Evolutionary conservation across 2,329 filamentous ascomycete species (phyloP).

Genomic region (Penicillium nordicum): DNA sequence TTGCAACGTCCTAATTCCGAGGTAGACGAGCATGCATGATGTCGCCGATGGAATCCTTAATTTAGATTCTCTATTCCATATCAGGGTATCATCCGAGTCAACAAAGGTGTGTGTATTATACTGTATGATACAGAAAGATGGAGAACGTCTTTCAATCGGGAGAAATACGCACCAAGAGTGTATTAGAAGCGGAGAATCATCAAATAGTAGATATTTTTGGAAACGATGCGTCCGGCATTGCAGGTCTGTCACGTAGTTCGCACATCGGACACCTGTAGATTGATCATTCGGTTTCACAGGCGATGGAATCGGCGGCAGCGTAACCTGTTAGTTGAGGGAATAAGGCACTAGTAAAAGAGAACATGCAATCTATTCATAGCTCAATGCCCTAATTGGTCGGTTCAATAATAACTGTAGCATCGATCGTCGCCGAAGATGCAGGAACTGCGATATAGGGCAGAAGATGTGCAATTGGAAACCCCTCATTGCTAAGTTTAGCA

Average conservation of each 20-base stretch:
- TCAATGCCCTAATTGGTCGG: not conserved
- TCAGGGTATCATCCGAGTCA: not conserved
- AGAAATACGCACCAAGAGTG: not conserved
- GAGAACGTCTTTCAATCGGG: not conserved
- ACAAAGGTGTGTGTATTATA: not conserved
- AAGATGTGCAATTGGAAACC: not conserved
- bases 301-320: not conserved
- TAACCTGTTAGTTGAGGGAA: not conserved
- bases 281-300: not conserved
- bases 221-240: not conserved
- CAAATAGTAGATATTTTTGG: not conserved
- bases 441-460: not conserved
- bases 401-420: not conserved
- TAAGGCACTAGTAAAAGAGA: not conserved
- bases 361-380: not conserved
- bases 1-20: not conserved
- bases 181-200: not conserved
- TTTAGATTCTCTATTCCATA: not conserved
- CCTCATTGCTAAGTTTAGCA: slow-evolving; percentile 2
- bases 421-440: not conserved
- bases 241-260: not conserved
- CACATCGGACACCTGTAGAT: not conserved
- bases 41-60: not conserved
- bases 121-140: not conserved
- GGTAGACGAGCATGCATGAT: not conserved